phyloP scores from a whole-genome alignment of 225 moss, liverwort and hornwort genomes.

The Pleurozium schreberi region DNA sequence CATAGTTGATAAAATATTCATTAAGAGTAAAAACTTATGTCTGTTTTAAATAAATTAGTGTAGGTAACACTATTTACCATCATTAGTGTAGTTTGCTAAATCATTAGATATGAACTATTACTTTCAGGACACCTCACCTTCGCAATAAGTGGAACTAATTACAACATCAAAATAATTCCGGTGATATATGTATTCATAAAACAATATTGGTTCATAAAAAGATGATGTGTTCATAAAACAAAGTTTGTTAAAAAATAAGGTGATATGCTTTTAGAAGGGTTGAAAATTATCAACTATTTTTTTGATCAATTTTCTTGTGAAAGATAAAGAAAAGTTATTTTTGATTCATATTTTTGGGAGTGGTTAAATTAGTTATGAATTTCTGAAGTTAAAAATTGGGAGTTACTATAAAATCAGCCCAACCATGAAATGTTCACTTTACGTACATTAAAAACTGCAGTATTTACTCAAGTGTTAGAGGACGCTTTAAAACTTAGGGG shows the following conservation, averaged over 20 bases:
- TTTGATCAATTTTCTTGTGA: background rate
- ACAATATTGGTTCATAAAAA: background rate
- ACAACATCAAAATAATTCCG: background rate
- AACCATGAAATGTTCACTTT: background rate
- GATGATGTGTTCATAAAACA: background rate
- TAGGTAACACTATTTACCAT: too few relatives aligned
- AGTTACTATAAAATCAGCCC: background rate
- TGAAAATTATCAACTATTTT: background rate
- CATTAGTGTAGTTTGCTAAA: too few relatives aligned
- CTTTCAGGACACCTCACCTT: rapidly evolving
- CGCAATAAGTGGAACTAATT: background rate
- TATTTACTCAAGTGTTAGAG: too few relatives aligned
- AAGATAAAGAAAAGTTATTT: rapidly evolving
- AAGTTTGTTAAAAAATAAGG: background rate
- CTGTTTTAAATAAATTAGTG: too few relatives aligned
- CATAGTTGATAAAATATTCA: too few relatives aligned
- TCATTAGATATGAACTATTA: background rate
- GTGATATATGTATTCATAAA: background rate
- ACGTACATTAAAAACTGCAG: background rate
- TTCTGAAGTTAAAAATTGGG: too few relatives aligned
- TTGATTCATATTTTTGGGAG: background rate
- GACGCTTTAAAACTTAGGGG: background rate
- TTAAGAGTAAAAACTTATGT: too few relatives aligned
- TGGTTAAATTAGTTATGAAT: too few relatives aligned
- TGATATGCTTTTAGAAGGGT: background rate